Evolutionary conservation across 148 eudicot species (phyloP).

Genomic region (Heliamphora exappendiculata): DNA sequence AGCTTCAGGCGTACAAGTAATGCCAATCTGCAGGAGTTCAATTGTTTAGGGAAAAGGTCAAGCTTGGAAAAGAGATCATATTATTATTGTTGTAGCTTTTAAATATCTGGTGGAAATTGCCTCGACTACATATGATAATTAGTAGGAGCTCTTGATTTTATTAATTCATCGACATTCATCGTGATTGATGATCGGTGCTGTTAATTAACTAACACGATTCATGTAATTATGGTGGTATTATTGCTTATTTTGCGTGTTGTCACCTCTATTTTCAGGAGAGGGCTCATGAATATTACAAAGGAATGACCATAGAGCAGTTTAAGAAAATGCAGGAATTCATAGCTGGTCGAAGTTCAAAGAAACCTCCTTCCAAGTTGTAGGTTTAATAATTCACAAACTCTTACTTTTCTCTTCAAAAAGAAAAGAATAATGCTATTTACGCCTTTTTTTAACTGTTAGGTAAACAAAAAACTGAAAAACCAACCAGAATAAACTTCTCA

Average conservation of each 20-base stretch:
- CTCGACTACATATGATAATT: neutral
- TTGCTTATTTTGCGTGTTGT: neutral
- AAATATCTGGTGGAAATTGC: no score
- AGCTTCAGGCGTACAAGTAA: neutral
- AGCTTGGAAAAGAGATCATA: neutral
- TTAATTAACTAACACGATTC: neutral
- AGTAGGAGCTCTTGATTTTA: neutral
- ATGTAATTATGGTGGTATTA: neutral
- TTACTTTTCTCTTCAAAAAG: slow-evolving; percentile 5
- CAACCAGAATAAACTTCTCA: neutral
- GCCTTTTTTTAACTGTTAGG: neutral
- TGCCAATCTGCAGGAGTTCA: neutral
- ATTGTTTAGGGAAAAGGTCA: neutral
- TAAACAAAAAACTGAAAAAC: neutral
- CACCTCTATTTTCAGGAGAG: slow-evolving; percentile 45
- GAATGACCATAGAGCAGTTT: slow-evolving; percentile 90
- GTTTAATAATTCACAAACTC: neutral
- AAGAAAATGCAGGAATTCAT: slow-evolving; percentile 94
- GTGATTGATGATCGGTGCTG: neutral
- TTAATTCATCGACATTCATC: neutral
- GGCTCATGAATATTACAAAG: slow-evolving; percentile 70
- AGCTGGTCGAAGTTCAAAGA: slow-evolving; percentile 53
- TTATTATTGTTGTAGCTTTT: neutral
- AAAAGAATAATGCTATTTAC: no score
- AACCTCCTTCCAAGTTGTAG: slow-evolving; percentile 52